Evolutionary conservation across 768 basidiomycete species (phyloP), one percentile per base, ranked within the genome.

Genomic region (Mycena kentingensis): DNA sequence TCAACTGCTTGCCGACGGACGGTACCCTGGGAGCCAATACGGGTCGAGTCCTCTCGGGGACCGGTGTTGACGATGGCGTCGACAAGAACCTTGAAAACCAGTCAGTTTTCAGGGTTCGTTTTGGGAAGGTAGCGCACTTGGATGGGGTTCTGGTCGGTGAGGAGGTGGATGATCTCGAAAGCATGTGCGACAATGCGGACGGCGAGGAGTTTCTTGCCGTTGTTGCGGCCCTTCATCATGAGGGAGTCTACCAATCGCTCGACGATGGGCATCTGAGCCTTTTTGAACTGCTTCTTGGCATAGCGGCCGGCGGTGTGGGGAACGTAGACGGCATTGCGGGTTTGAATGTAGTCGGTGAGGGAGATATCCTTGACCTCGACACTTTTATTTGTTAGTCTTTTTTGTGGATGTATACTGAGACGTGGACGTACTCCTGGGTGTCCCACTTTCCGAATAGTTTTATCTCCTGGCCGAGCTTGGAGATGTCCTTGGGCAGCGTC

Each of bases 211-310:
- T 98, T 98, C 82, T 98, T 98, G 70, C 97, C 97, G 78, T 95
- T 98, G 87, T 98, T 99, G 76, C 97, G 94, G 57, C 97, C 97
- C 79, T 98, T 97, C 97, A 99, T 99, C 97, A 99, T 99, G 71
- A 99, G 77, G 73, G 93, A 96, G 82, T 98, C 95, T 62, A 98
- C 97, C 69, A 99, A 81, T 70, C 97, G 92, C 78, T 99, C 97
- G 65, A 98, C 97, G 71, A 99, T 96, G 69, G 97, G 97, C 97
- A 99, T 99, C 74, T 97, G 93, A 5, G 93, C 94, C 86, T 99
- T 99, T 83, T 95, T 98, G 87, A 98, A 99, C 76, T 98, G 95
- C 81, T 98, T 98, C 82, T 95, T 95, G 68, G 95, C 93, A 73
- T 98, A 98, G 74, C 97, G 93, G 62, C 97, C 97, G 60, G 96